Conservation (phyloP, 345 rosid species). For the Hibiscus trionum region DNA sequence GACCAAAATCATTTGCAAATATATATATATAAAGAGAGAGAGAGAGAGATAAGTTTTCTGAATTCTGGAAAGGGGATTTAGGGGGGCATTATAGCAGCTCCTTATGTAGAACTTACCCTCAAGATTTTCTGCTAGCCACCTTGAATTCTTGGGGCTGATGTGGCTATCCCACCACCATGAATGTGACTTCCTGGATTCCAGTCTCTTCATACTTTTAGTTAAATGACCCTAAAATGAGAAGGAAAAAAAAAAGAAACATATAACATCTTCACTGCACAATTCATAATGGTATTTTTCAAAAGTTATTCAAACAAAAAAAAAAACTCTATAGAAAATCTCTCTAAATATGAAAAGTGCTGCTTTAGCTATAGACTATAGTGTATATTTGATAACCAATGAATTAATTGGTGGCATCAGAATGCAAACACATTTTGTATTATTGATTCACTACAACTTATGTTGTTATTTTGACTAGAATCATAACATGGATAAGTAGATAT, state of each 20-base stretch:
- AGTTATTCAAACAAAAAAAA: too few relatives aligned
- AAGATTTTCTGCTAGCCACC: conserved; percentile 46
- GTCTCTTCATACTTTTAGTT: conserved; percentile 10
- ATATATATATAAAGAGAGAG: too few relatives aligned
- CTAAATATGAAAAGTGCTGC: too few relatives aligned
- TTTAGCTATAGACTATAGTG: too few relatives aligned
- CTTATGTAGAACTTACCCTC: conserved; percentile 25
- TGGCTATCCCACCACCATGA: conserved; percentile 33
- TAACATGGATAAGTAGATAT: too few relatives aligned
- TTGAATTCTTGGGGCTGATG: conserved; percentile 31
- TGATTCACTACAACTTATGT: too few relatives aligned
- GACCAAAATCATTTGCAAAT: too few relatives aligned
- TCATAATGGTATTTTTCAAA: not conserved
- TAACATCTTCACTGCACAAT: not conserved
- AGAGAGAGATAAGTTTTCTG: not conserved
- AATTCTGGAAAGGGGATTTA: not conserved
- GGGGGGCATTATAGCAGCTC: not conserved
- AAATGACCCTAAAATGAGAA: not conserved
- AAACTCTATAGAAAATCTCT: too few relatives aligned
- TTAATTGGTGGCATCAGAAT: too few relatives aligned
- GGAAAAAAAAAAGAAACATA: not conserved
- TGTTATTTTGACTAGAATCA: too few relatives aligned
- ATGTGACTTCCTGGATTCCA: conserved; percentile 13
- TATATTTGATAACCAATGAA: too few relatives aligned
- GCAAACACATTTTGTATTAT: too few relatives aligned